These are phyloP conservation scores for Mikania micrantha DNA, from an alignment of 129 eudicot genomes.

Conservation along the genomic window DNA sequence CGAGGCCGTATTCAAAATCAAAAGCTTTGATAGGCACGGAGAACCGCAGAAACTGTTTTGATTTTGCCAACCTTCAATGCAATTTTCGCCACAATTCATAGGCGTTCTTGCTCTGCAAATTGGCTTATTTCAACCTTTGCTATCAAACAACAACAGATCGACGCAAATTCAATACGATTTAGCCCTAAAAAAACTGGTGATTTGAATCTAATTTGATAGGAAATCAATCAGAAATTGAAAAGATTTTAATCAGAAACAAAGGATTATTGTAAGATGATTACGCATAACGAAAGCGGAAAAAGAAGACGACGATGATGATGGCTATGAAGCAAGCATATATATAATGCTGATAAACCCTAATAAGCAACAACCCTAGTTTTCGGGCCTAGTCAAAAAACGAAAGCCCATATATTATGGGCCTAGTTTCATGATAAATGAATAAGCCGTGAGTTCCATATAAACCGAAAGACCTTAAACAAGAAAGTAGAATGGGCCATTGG, in stretches of 20 bases:
- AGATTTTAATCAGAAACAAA: no score
- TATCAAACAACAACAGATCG: not conserved
- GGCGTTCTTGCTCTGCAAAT: slow-evolving; percentile 55
- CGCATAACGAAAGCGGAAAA: not conserved
- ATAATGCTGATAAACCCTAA: slow-evolving; percentile 15
- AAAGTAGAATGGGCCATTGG: no score
- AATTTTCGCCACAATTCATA: slow-evolving; percentile 35
- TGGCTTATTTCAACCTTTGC: slow-evolving; percentile 13
- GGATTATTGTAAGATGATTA: not conserved
- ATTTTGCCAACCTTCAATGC: slow-evolving; percentile 55
- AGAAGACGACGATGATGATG: not conserved
- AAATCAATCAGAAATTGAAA: not conserved
- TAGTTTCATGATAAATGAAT: not conserved
- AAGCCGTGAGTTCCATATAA: no score
- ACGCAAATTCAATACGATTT: no score
- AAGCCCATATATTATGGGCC: slow-evolving; percentile 2
- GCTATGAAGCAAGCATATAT: not conserved
- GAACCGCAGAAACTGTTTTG: slow-evolving; percentile 29
- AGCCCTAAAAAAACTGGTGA: not conserved
- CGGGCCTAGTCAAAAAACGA: not conserved
- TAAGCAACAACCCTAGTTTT: slow-evolving; percentile 4
- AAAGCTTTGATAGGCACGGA: slow-evolving; percentile 51
- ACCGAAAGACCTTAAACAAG: no score
- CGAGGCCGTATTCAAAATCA: slow-evolving; percentile 46
- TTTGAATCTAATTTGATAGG: not conserved